These are phyloP conservation scores for Alnus glutinosa DNA, from an alignment of 306 rosid species.

Conservation along the genomic window DNA sequence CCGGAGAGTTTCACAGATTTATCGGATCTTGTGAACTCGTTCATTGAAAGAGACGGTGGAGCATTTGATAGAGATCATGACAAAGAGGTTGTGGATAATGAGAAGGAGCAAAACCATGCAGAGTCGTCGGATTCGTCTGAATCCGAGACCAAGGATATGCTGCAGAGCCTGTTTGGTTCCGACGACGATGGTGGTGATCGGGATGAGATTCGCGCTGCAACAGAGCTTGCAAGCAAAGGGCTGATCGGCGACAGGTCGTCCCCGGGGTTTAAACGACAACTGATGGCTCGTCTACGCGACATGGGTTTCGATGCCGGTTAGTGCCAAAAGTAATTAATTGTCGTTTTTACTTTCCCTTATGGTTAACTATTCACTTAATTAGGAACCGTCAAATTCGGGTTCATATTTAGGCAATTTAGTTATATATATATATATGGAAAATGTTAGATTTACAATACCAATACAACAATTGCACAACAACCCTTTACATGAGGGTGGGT, in stretches of 20 bases:
- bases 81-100: background rate
- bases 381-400: too few relatives aligned
- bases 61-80: background rate
- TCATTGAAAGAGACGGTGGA: slow-evolving; percentile 54
- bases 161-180: slow-evolving; percentile 35
- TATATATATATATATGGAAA: too few relatives aligned
- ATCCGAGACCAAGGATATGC: slow-evolving; percentile 39
- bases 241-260: slow-evolving; percentile 30
- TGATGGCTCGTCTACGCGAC: slow-evolving; percentile 64
- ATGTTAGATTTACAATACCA: too few relatives aligned
- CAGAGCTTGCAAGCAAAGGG: slow-evolving; percentile 35
- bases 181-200: slow-evolving; percentile 23
- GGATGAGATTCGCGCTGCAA: slow-evolving; percentile 36
- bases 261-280: slow-evolving; percentile 51
- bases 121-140: slow-evolving; percentile 35
- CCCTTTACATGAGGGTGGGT: too few relatives aligned
- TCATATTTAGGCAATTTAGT: too few relatives aligned
- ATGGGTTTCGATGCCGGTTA: slow-evolving; percentile 88
- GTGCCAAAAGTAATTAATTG: background rate
- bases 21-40: slow-evolving; percentile 75
- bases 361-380: too few relatives aligned
- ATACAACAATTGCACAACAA: too few relatives aligned
- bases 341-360: background rate
- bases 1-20: slow-evolving; percentile 56
- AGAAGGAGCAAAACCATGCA: slow-evolving; percentile 16